Conservation (phyloP, 495 filamentous ascomycete species). For the Penicillium soppii region DNA sequence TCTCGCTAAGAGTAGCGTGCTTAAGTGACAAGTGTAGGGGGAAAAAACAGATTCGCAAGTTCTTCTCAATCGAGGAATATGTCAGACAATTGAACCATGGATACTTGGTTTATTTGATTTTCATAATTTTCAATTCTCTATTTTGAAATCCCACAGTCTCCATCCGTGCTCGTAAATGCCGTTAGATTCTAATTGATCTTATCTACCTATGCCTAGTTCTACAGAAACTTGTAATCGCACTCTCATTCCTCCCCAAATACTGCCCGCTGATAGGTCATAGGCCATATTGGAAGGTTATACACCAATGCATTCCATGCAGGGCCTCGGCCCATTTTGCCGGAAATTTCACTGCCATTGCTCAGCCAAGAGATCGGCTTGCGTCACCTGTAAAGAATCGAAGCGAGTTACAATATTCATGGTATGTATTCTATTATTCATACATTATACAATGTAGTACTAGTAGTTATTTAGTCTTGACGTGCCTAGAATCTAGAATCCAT, state of each 20-base stretch:
- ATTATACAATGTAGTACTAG: neutral
- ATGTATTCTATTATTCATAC: neutral
- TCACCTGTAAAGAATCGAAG: constrained; percentile 10
- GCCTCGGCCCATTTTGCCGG: constrained; percentile 10
- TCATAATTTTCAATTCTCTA: too few species aligned
- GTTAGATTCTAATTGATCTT: too few species aligned
- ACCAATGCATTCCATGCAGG: constrained; percentile 2
- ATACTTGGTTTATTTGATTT: too few species aligned
- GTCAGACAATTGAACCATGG: neutral
- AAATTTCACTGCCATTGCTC: neutral
- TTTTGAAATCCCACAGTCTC: too few species aligned
- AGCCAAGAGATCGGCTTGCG: constrained; percentile 28
- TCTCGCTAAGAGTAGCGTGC: neutral
- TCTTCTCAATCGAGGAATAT: neutral
- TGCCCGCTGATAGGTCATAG: too few species aligned
- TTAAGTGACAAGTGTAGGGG: too few species aligned
- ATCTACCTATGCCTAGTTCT: too few species aligned
- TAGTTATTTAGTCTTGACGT: too few species aligned
- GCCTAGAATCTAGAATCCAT: neutral
- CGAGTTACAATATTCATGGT: neutral
- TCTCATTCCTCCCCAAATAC: too few species aligned
- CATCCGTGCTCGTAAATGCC: too few species aligned
- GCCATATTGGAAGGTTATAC: too few species aligned
- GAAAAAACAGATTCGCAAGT: neutral
- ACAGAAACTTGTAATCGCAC: too few species aligned